Conservation (phyloP, 176 grass and related monocot species). For the Aegilops longissima region DNA sequence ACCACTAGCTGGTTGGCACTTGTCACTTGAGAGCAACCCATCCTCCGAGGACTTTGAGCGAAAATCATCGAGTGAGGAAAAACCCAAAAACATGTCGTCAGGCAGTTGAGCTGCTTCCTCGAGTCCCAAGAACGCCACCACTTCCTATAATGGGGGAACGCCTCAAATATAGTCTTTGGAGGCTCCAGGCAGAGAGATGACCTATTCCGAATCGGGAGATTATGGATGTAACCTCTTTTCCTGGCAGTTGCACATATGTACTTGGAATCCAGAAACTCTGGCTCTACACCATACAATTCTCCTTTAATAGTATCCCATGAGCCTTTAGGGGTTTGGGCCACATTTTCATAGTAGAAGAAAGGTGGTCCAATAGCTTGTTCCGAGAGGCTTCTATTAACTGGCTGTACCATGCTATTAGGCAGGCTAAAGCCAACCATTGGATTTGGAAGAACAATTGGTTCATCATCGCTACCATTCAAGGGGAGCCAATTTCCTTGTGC, state of each 20-base stretch:
- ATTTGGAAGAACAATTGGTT: constrained; percentile 31
- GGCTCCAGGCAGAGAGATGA: constrained; percentile 46
- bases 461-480: constrained; percentile 18
- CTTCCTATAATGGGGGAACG: constrained; percentile 44
- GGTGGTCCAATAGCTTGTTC: constrained; percentile 53
- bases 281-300: constrained; percentile 56
- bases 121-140: constrained; percentile 78
- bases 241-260: constrained; percentile 61
- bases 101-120: constrained; percentile 74
- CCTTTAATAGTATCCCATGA: constrained; percentile 63
- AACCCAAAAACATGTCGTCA: no score
- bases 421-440: constrained; percentile 66
- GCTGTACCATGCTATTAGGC: constrained; percentile 20
- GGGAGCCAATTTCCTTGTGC: constrained; percentile 12
- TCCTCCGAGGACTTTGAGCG: no score
- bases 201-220: constrained; percentile 60
- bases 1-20: no score
- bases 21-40: no score
- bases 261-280: constrained; percentile 81
- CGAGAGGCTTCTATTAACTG: constrained; percentile 28
- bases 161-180: constrained; percentile 61
- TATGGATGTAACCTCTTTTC: constrained; percentile 77
- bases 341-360: constrained; percentile 86
- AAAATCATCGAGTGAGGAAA: no score
- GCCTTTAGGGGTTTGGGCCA: constrained; percentile 67